Percentiles rank a stretch among this genome's conserved stretches.
These are phyloP conservation scores for Kuraishia piskuri DNA, from an alignment of 805 yeast species.

Conservation along the genomic window DNA sequence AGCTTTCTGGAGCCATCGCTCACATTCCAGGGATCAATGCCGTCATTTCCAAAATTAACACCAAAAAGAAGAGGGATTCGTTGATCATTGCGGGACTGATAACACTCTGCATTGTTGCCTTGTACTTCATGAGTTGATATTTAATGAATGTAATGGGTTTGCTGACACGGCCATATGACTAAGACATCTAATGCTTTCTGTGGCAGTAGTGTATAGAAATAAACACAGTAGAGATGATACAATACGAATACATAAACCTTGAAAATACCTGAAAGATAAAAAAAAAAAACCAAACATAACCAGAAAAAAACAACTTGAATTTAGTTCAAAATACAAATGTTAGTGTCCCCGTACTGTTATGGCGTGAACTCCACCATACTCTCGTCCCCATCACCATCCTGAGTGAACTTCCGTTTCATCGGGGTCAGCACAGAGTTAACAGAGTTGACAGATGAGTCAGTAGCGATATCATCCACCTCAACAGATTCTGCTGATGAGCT, in stretches of 20 bases:
- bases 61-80: slow-evolving; percentile 83
- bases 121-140: slow-evolving; percentile 27
- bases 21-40: slow-evolving; percentile 78
- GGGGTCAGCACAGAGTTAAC: background rate
- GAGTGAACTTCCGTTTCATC: background rate
- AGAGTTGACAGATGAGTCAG: background rate
- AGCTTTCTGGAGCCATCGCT: slow-evolving; percentile 51
- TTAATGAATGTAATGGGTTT: background rate
- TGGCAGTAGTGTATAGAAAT: too few species aligned
- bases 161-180: background rate
- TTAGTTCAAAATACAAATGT: too few species aligned
- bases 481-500: background rate
- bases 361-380: background rate
- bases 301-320: background rate
- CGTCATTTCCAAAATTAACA: slow-evolving; percentile 70
- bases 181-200: too few species aligned
- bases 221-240: too few species aligned
- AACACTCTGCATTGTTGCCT: slow-evolving; percentile 58
- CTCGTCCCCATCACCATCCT: background rate
- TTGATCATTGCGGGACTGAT: slow-evolving; percentile 72
- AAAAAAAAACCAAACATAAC: background rate
- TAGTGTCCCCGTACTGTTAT: background rate
- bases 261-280: background rate
- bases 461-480: background rate
- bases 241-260: too few species aligned